Percentiles rank a stretch among this genome's conserved stretches.
These are phyloP conservation scores for Lasiodiplodia citricola DNA, from an alignment of 2,329 filamentous ascomycete species.

Conservation along the genomic window DNA sequence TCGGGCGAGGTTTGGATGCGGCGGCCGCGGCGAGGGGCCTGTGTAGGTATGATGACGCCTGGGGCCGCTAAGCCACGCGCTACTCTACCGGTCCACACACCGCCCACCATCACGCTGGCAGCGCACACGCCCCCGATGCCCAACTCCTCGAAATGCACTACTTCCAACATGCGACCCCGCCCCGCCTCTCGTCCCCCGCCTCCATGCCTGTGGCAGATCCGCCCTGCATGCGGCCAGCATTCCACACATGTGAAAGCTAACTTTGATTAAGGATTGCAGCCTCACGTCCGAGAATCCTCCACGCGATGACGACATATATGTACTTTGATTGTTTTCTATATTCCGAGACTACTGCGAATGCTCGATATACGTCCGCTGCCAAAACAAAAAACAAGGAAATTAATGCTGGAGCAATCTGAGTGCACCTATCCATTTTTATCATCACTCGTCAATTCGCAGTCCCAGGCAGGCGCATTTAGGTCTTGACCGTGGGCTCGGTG, in stretches of 20 bases:
- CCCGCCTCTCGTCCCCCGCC: not conserved
- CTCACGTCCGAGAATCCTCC: constrained; percentile 11
- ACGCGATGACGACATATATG: not conserved
- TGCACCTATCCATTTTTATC: constrained; percentile 15
- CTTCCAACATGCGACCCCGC: not conserved
- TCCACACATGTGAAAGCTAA: too few relatives aligned
- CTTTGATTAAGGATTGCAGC: not conserved
- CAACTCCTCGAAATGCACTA: not conserved
- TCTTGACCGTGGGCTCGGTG: constrained; percentile 95
- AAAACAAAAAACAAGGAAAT: not conserved
- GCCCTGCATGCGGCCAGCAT: not conserved
- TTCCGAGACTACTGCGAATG: constrained; percentile 5
- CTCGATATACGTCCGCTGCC: constrained; percentile 9
- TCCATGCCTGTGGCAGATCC: constrained; percentile 1
- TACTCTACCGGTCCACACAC: not conserved
- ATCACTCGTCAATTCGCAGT: constrained; percentile 23
- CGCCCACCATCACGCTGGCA: constrained; percentile 1
- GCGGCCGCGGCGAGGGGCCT: constrained; percentile 15
- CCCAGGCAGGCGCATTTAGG: constrained; percentile 57
- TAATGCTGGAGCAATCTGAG: constrained; percentile 18
- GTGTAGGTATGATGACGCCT: constrained; percentile 5
- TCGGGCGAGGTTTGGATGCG: constrained; percentile 13
- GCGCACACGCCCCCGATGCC: not conserved
- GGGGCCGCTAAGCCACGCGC: constrained; percentile 1
- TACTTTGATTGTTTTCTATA: constrained; percentile 24